Evolutionary conservation across 768 basidiomycete species (phyloP).

Genomic region (Russula sp.): DNA sequence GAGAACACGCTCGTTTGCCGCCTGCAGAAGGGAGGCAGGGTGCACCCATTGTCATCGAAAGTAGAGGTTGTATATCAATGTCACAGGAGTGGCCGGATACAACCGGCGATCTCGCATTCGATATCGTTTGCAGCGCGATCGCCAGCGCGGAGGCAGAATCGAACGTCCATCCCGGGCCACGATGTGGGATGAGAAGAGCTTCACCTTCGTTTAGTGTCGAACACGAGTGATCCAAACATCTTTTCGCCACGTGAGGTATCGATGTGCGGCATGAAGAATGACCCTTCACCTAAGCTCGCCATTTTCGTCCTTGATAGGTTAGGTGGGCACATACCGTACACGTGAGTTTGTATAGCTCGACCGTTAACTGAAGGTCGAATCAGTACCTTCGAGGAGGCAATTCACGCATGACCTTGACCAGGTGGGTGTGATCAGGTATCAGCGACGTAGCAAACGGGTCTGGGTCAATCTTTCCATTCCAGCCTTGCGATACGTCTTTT

Average conservation of each 20-base stretch:
- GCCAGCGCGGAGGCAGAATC: constrained; percentile 30
- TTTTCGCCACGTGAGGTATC: constrained; percentile 38
- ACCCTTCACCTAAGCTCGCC: constrained; percentile 30
- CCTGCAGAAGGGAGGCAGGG: background rate
- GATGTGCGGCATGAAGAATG: constrained; percentile 44
- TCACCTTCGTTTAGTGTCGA: constrained; percentile 42
- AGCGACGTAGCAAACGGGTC: constrained; percentile 32
- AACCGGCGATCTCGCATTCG: constrained; percentile 40
- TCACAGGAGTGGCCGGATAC: constrained; percentile 35
- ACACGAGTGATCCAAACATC: constrained; percentile 48
- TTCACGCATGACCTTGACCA: constrained; percentile 26
- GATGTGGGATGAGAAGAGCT: constrained; percentile 32
- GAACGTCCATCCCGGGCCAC: constrained; percentile 30
- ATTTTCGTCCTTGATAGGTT: no score
- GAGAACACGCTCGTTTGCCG: constrained; percentile 10
- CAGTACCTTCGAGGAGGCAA: constrained; percentile 24
- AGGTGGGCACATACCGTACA: constrained; percentile 31
- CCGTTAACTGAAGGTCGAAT: constrained; percentile 22
- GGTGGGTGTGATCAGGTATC: constrained; percentile 24
- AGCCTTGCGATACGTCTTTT: constrained; percentile 38
- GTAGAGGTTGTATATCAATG: constrained; percentile 39
- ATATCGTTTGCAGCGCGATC: constrained; percentile 28
- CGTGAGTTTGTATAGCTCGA: constrained; percentile 40
- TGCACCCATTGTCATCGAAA: constrained; percentile 7
- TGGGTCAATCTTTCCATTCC: constrained; percentile 35